Percentiles rank a stretch among this genome's conserved stretches.
phyloP scores from a whole-genome alignment of 2,329 filamentous ascomycete genomes.

The Hypocreales sp. region DNA sequence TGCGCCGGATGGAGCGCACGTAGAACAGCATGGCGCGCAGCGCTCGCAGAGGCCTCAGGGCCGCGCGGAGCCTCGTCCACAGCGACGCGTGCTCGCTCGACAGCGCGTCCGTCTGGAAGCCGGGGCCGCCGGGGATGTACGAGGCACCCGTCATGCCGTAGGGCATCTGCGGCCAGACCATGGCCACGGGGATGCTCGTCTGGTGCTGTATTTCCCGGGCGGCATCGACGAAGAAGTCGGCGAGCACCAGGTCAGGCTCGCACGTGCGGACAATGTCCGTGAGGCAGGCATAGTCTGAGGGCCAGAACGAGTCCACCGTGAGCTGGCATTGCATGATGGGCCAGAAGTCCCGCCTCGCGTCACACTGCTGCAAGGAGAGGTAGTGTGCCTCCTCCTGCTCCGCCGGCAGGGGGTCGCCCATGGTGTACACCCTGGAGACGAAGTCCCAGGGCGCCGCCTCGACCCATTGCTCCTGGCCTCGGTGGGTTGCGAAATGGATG shows the following conservation, averaged over 20 bases:
- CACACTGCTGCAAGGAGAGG: slow-evolving; percentile 16
- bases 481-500: slow-evolving; percentile 21
- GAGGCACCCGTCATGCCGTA: slow-evolving; percentile 17
- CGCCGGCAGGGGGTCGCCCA: slow-evolving; percentile 14
- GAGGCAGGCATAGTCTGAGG: slow-evolving; percentile 10
- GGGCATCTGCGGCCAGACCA: slow-evolving; percentile 25
- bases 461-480: slow-evolving; percentile 19
- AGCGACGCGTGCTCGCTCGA: too few species aligned
- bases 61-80: too few species aligned
- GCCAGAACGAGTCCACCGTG: slow-evolving; percentile 21
- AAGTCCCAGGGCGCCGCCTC: slow-evolving; percentile 14
- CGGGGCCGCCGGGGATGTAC: slow-evolving; percentile 25
- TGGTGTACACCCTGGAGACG: slow-evolving; percentile 13
- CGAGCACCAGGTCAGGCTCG: slow-evolving; percentile 22
- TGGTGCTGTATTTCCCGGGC: slow-evolving; percentile 22
- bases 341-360: slow-evolving; percentile 14
- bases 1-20: slow-evolving; percentile 13
- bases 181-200: slow-evolving; percentile 20
- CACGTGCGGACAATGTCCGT: slow-evolving; percentile 2
- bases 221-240: slow-evolving; percentile 26
- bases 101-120: too few species aligned
- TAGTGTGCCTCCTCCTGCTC: slow-evolving; percentile 17
- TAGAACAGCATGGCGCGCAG: slow-evolving; percentile 14
- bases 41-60: too few species aligned
- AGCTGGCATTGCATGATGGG: slow-evolving; percentile 18